Percentiles rank a stretch among this genome's conserved stretches.
phyloP scores from a whole-genome alignment of 495 filamentous ascomycete genomes.

The Daldinia loculata region DNA sequence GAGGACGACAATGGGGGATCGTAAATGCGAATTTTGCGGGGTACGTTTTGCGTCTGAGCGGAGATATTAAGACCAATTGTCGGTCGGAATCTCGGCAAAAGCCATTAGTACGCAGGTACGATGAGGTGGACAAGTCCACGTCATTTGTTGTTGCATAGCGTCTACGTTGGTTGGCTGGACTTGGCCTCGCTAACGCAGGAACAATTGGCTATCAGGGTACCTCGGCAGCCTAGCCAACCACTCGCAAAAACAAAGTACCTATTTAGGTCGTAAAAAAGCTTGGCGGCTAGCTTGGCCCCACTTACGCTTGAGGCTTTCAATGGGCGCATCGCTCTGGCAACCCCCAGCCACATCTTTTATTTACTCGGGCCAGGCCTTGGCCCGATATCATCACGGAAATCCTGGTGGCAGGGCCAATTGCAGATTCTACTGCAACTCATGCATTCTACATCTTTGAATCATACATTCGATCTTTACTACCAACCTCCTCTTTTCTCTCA shows the following conservation, averaged over 20 bases:
- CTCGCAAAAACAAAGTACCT: constrained; percentile 22
- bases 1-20: neutral
- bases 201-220: constrained; percentile 16
- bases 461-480: constrained; percentile 22
- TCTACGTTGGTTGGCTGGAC: constrained; percentile 12
- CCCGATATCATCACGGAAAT: constrained; percentile 35
- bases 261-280: constrained; percentile 22
- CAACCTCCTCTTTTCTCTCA: constrained; percentile 33
- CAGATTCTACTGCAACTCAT: constrained; percentile 24
- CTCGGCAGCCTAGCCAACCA: constrained; percentile 14
- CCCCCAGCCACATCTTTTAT: constrained; percentile 51
- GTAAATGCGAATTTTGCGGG: constrained; percentile 7
- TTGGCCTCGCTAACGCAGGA: constrained; percentile 24
- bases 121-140: constrained; percentile 30
- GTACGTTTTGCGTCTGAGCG: constrained; percentile 1
- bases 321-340: constrained; percentile 42
- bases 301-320: constrained; percentile 16
- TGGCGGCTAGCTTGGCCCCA: constrained; percentile 25
- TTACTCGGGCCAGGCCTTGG: constrained; percentile 37
- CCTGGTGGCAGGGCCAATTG: constrained; percentile 42
- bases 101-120: constrained; percentile 7
- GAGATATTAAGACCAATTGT: constrained; percentile 13
- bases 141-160: constrained; percentile 20
- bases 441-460: constrained; percentile 21
- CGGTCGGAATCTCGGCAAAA: constrained; percentile 18